Base-by-base conservation (phyloP, 345 rosid genomes). In the Salix purpurea region DNA sequence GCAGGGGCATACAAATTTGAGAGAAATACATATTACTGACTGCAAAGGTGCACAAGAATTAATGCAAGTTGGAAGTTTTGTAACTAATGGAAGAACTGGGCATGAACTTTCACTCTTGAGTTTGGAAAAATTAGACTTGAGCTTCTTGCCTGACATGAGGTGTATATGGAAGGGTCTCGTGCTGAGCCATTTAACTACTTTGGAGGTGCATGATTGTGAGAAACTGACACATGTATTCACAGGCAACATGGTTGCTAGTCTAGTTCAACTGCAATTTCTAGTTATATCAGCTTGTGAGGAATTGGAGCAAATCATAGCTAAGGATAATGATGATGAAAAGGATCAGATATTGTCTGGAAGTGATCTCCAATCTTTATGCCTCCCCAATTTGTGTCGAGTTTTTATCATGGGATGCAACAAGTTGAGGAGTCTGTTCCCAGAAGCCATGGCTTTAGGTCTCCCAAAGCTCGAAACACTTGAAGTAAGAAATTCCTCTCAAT, bases 151-250 rank as follows among this genome's bases (percentile, higher is more conserved):
- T 18, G n/a, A 50, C n/a, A 0, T 50, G 56, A 16, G n/a, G 56
- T 1, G n/a, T 50, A 50, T 50, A 18, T 50, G 9, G n/a, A 50
- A 18, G 3, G 9, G 56, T 18, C 56, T 50, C 2, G 3, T 50
- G n/a, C 56, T 0, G n/a, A 18, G n/a, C 0, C 6, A 50, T 50
- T 50, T 50, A n/a, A 50, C 56, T 50, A 5, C n/a, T 50, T 50
- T 50, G n/a, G 0, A 5, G 56, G 56, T 50, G 56, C 1, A 0
- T 0, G 0, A 1, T 2, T 50, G 56, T 50, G 0, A 50, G 3
- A 18, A 7, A 50, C 0, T 50, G 9, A 50, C n/a, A 18, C n/a
- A 18, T 50, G 2, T 50, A 18, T 18, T 50, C n/a, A 16, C 56
- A 1, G 0, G 0, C 56, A 50, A 2, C 9, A 50, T 50, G n/a